Evolutionary conservation across 495 filamentous ascomycete genomes (phyloP).

Genomic region (Aspergillus homomorphus): DNA sequence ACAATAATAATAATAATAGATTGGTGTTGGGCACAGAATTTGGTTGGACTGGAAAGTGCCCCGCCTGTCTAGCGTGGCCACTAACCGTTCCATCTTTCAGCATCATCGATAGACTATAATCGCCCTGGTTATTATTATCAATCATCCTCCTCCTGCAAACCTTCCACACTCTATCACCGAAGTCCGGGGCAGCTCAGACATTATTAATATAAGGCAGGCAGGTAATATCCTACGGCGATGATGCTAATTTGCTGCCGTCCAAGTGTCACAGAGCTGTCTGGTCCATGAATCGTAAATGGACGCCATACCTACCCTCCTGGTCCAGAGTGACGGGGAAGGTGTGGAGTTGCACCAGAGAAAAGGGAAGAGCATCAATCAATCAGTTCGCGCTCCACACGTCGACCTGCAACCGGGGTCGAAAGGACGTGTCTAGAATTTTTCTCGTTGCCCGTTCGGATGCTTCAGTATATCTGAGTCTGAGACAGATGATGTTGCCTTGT

Average conservation of each 20-base stretch:
- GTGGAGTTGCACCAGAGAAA: neutral
- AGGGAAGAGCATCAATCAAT: slow-evolving; percentile 4
- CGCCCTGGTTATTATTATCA: neutral
- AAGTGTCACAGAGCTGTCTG: too few species aligned
- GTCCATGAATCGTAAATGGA: neutral
- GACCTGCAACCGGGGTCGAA: slow-evolving; percentile 5
- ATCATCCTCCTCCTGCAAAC: neutral
- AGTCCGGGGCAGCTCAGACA: neutral
- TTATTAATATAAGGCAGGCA: too few species aligned
- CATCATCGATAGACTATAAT: neutral
- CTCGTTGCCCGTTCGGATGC: slow-evolving; percentile 8
- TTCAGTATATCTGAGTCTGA: slow-evolving; percentile 16
- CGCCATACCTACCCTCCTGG: neutral
- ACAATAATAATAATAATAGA: neutral
- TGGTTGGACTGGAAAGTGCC: slow-evolving; percentile 1
- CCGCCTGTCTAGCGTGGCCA: neutral
- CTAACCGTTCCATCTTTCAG: neutral
- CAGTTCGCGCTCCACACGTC: slow-evolving; percentile 2
- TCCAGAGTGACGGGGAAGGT: neutral
- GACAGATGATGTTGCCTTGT: slow-evolving; percentile 15
- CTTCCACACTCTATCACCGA: neutral
- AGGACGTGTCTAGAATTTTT: slow-evolving; percentile 19
- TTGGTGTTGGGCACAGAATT: neutral
- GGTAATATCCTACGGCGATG: neutral
- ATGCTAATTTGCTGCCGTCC: neutral